These are phyloP conservation scores for Trametes versicolor DNA, from an alignment of 1,284 basidiomycete species.

Conservation along the genomic window DNA sequence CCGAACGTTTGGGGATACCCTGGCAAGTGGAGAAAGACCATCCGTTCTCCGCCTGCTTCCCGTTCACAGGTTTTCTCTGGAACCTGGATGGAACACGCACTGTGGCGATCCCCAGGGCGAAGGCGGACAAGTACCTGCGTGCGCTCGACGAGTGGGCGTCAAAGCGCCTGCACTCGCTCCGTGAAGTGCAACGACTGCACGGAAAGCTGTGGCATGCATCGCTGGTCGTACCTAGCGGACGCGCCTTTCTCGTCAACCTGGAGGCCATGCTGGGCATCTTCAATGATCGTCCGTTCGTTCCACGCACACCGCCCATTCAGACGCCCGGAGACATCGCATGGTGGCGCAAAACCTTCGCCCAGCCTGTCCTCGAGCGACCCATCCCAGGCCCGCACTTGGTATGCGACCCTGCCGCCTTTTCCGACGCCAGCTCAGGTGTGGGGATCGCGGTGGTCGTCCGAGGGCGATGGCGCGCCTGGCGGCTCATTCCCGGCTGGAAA, in stretches of 20 bases:
- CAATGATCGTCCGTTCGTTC: slow-evolving; percentile 41
- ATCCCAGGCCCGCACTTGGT: slow-evolving; percentile 44
- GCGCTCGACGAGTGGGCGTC: slow-evolving; percentile 31
- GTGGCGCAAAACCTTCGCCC: slow-evolving; percentile 49
- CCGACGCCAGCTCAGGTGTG: slow-evolving; percentile 53
- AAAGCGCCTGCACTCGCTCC: slow-evolving; percentile 19
- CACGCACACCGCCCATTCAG: slow-evolving; percentile 37
- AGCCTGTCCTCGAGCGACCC: no score
- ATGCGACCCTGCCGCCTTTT: slow-evolving; percentile 47
- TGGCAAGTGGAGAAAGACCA: slow-evolving; percentile 39
- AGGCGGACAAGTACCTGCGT: slow-evolving; percentile 33
- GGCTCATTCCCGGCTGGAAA: slow-evolving; percentile 48
- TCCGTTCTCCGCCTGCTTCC: slow-evolving; percentile 19
- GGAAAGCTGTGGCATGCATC: slow-evolving; percentile 40
- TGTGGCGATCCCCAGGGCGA: slow-evolving; percentile 31
- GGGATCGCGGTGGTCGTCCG: slow-evolving; percentile 50
- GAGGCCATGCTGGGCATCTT: slow-evolving; percentile 35
- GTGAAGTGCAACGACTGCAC: slow-evolving; percentile 34
- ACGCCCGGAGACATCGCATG: no score
- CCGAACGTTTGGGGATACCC: slow-evolving; percentile 35
- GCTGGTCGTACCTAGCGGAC: slow-evolving; percentile 55
- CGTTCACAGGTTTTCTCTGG: slow-evolving; percentile 42
- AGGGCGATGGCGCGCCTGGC: slow-evolving; percentile 48
- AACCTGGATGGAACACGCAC: slow-evolving; percentile 21
- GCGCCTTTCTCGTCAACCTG: slow-evolving; percentile 58